Evolutionary conservation across 306 rosid species (phyloP).

Genomic region (Dalbergia cochinchinensis): DNA sequence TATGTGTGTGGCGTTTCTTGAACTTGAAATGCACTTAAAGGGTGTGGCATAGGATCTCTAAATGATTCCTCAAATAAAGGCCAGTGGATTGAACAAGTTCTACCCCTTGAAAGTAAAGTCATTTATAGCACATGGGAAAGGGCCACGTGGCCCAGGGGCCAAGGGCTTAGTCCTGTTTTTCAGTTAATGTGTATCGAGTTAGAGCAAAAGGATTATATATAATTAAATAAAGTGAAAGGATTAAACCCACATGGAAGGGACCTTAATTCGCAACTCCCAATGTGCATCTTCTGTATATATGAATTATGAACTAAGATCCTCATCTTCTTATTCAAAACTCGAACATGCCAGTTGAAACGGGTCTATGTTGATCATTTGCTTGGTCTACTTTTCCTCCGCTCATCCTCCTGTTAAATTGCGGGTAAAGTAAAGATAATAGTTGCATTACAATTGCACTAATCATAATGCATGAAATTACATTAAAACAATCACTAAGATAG

Average conservation of each 20-base stretch:
- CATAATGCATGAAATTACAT: neutral
- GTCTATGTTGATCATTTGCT: constrained; percentile 40
- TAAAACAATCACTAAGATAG: neutral
- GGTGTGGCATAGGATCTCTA: constrained; percentile 57
- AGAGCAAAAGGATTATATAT: neutral
- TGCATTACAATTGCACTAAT: neutral
- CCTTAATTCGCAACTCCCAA: constrained; percentile 54
- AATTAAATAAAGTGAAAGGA: constrained; percentile 29
- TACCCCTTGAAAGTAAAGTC: constrained; percentile 56
- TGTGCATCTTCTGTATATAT: constrained; percentile 37
- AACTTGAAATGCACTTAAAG: constrained; percentile 62
- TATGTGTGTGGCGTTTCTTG: constrained; percentile 47
- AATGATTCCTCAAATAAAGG: constrained; percentile 54
- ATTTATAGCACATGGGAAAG: constrained; percentile 62
- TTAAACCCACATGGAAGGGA: constrained; percentile 52
- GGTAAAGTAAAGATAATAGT: constrained; percentile 42
- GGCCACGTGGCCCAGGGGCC: constrained; percentile 54
- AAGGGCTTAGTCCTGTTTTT: constrained; percentile 49
- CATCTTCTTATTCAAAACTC: constrained; percentile 38
- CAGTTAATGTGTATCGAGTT: constrained; percentile 44
- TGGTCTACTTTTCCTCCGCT: constrained; percentile 38
- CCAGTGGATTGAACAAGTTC: constrained; percentile 48
- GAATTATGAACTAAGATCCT: constrained; percentile 35
- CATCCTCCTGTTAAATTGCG: neutral
- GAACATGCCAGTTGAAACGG: constrained; percentile 47